phyloP scores from a whole-genome alignment of 2,329 filamentous ascomycete species.

The Paradendryphiella salina region DNA sequence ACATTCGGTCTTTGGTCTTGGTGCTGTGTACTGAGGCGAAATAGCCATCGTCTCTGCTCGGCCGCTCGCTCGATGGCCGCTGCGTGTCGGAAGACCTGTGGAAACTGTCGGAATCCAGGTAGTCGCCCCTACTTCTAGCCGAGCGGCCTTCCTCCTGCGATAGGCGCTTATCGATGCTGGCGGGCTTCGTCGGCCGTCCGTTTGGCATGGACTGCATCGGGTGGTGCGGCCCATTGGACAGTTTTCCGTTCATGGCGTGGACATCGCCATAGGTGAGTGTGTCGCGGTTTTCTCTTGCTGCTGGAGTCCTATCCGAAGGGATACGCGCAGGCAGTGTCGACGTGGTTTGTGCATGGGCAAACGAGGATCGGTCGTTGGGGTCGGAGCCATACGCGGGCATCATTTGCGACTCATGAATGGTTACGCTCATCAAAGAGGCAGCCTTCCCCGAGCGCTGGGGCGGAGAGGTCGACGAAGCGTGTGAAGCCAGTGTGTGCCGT shows the following conservation, averaged over 20 bases:
- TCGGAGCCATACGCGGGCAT: constrained; percentile 59
- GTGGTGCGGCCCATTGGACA: constrained; percentile 32
- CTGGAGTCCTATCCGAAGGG: constrained; percentile 31
- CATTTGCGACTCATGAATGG: constrained; percentile 44
- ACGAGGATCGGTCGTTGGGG: constrained; percentile 42
- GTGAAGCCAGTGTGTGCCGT: constrained; percentile 32
- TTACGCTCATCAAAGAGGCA: constrained; percentile 39
- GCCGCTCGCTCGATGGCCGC: constrained; percentile 31
- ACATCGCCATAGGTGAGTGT: constrained; percentile 34
- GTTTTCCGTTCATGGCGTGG: constrained; percentile 41
- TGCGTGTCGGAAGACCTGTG: constrained; percentile 29
- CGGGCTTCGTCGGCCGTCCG: constrained; percentile 40
- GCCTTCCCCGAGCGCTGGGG: constrained; percentile 33
- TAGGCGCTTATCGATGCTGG: constrained; percentile 45
- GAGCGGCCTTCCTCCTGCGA: constrained; percentile 35
- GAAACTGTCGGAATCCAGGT: constrained; percentile 25
- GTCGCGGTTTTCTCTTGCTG: constrained; percentile 27
- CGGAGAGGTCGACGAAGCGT: constrained; percentile 32
- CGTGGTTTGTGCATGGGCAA: constrained; percentile 42
- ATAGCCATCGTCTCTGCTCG: constrained; percentile 52
- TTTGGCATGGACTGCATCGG: constrained; percentile 41
- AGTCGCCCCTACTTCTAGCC: constrained; percentile 22
- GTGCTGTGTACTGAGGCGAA: constrained; percentile 48
- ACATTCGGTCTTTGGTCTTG: constrained; percentile 37
- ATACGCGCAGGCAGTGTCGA: constrained; percentile 30